These are phyloP conservation scores for Suillus placidus DNA, from an alignment of 768 basidiomycete genomes.

Conservation along the genomic window DNA sequence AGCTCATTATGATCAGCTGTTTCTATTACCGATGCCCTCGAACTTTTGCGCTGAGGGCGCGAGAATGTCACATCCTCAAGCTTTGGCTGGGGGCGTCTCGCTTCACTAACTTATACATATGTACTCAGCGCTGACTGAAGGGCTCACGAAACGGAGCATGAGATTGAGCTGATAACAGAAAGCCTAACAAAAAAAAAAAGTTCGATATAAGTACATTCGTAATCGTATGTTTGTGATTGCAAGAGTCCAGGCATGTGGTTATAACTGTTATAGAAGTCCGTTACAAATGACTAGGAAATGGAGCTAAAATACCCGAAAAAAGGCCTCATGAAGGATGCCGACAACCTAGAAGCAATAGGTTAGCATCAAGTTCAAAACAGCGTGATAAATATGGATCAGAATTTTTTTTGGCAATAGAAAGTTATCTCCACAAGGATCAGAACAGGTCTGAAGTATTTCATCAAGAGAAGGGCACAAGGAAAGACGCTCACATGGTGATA, in stretches of 20 bases:
- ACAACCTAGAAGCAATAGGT: conserved; percentile 6
- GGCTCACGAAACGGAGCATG: no score
- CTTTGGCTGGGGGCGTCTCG: no score
- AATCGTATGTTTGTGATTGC: neutral
- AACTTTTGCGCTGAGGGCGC: no score
- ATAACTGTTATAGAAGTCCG: neutral
- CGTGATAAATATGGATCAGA: neutral
- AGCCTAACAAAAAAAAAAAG: neutral
- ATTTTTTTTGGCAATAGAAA: conserved; percentile 4
- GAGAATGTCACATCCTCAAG: no score
- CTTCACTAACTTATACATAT: no score
- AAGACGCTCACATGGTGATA: conserved; percentile 7
- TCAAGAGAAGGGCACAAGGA: neutral
- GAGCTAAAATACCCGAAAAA: neutral
- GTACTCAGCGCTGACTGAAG: no score
- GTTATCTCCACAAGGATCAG: conserved; percentile 14
- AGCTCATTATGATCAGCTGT: no score
- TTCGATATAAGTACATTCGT: neutral
- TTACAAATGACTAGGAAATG: neutral
- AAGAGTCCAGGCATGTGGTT: neutral
- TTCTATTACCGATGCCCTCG: no score
- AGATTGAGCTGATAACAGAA: neutral
- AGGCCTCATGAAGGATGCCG: neutral
- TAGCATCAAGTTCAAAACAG: neutral
- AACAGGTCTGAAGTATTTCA: conserved; percentile 15